A percentile compares a stretch with the other conserved stretches of the same genome.
Conservation (phyloP, 306 rosid genomes). For the Acacia melanoxylon region DNA sequence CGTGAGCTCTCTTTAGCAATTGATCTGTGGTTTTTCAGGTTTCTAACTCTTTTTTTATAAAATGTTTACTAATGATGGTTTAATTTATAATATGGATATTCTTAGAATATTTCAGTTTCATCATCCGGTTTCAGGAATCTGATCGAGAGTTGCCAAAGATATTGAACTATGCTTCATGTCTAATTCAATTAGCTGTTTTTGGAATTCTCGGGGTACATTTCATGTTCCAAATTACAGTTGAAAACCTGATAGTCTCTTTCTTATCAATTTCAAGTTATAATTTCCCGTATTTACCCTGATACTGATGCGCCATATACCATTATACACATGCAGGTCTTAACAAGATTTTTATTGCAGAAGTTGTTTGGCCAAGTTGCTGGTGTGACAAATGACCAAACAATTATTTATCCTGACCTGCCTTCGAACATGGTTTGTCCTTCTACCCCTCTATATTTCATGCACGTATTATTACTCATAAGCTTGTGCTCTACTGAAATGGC, state of each 20-base stretch:
- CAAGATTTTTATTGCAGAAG: slow-evolving; percentile 54
- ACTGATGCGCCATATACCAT: not conserved
- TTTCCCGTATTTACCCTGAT: not conserved
- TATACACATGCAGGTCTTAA: slow-evolving; percentile 44
- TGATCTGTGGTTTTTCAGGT: not conserved
- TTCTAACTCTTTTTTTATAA: too few species aligned
- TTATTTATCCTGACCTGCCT: slow-evolving; percentile 64
- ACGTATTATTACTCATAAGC: too few species aligned
- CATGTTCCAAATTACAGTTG: not conserved
- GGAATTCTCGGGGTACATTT: slow-evolving; percentile 26
- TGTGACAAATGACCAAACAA: slow-evolving; percentile 44
- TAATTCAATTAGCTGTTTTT: slow-evolving; percentile 12
- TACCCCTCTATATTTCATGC: slow-evolving; percentile 5
- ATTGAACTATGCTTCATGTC: slow-evolving; percentile 17
- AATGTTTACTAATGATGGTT: not conserved
- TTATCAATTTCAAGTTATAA: not conserved
- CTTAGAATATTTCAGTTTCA: not conserved
- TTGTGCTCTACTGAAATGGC: too few species aligned
- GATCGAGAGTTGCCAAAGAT: not conserved
- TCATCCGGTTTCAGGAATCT: slow-evolving; percentile 13
- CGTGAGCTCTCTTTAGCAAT: not conserved
- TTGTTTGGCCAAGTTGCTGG: slow-evolving; percentile 51
- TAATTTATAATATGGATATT: not conserved
- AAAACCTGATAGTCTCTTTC: not conserved
- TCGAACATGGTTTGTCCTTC: slow-evolving; percentile 72